These are phyloP conservation scores for Penicillium sp. DNA, from an alignment of 2,329 filamentous ascomycete genomes.

Conservation along the genomic window DNA sequence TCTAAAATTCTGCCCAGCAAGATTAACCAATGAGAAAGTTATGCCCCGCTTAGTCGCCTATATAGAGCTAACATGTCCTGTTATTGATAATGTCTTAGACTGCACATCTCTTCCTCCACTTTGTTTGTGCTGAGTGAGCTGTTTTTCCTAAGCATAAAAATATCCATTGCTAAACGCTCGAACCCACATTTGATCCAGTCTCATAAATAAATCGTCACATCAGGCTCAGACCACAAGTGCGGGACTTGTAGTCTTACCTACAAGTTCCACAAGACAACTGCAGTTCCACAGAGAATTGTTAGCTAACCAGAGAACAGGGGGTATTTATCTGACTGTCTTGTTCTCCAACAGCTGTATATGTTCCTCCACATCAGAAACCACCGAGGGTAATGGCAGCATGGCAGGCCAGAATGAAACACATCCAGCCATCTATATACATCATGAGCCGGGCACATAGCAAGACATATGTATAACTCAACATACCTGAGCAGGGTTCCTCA, in stretches of 20 bases:
- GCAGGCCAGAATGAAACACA: slow-evolving; percentile 1
- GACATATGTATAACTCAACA: neutral
- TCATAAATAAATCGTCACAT: neutral
- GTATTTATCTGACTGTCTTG: neutral
- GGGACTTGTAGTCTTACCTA: neutral
- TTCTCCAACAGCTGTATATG: neutral
- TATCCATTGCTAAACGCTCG: neutral
- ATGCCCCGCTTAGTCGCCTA: no score
- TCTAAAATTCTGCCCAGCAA: no score
- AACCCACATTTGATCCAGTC: neutral
- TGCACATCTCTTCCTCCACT: neutral
- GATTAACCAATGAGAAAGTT: no score
- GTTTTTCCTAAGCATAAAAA: neutral
- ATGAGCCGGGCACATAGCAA: neutral
- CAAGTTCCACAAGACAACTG: neutral
- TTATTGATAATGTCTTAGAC: neutral
- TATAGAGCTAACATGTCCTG: neutral
- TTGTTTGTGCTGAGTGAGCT: neutral
- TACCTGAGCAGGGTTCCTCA: neutral
- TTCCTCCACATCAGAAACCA: neutral
- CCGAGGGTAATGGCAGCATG: slow-evolving; percentile 10
- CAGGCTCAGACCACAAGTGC: neutral
- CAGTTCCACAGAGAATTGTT: neutral
- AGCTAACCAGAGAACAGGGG: neutral
- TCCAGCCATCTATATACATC: slow-evolving; percentile 3